Evolutionary conservation across 108 stramenopile species (phyloP).

Genomic region (Fistulifera pelliculosa): DNA sequence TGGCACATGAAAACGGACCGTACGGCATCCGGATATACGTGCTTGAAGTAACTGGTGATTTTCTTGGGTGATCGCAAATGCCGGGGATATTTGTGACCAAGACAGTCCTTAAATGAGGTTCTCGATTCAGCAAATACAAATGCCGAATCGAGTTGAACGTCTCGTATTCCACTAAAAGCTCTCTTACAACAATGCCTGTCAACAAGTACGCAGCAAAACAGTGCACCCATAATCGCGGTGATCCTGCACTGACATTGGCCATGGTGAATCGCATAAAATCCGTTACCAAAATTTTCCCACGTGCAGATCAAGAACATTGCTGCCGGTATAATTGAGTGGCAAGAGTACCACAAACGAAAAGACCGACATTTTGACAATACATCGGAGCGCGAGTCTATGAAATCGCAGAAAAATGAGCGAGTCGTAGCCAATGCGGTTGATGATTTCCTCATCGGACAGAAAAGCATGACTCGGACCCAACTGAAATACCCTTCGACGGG

Average conservation of each 20-base stretch:
- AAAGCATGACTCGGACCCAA: conserved; percentile 66
- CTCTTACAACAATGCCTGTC: conserved; percentile 72
- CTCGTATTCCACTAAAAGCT: conserved; percentile 78
- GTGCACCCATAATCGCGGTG: conserved; percentile 80
- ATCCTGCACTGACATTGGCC: conserved; percentile 73
- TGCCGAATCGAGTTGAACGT: conserved; percentile 82
- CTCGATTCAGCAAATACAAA: conserved; percentile 67
- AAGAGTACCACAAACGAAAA: conserved; percentile 76
- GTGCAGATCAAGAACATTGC: conserved; percentile 58
- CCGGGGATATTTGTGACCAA: conserved; percentile 82
- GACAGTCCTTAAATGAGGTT: conserved; percentile 82
- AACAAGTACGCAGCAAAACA: conserved; percentile 80
- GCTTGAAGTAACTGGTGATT: conserved; percentile 69
- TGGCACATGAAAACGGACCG: conserved; percentile 80
- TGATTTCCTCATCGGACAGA: conserved; percentile 83
- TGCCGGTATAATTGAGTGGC: conserved; percentile 82
- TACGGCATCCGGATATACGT: conserved; percentile 84
- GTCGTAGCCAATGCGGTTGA: conserved; percentile 84
- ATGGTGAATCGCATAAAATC: conserved; percentile 85
- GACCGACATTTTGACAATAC: conserved; percentile 84
- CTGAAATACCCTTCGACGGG: conserved; percentile 52
- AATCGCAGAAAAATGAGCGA: conserved; percentile 79
- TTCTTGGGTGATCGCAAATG: conserved; percentile 72
- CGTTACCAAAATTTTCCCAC: conserved; percentile 61
- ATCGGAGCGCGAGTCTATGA: conserved; percentile 75